Base-by-base conservation (phyloP, 768 basidiomycete species). In the Auricularia sp. region DNA sequence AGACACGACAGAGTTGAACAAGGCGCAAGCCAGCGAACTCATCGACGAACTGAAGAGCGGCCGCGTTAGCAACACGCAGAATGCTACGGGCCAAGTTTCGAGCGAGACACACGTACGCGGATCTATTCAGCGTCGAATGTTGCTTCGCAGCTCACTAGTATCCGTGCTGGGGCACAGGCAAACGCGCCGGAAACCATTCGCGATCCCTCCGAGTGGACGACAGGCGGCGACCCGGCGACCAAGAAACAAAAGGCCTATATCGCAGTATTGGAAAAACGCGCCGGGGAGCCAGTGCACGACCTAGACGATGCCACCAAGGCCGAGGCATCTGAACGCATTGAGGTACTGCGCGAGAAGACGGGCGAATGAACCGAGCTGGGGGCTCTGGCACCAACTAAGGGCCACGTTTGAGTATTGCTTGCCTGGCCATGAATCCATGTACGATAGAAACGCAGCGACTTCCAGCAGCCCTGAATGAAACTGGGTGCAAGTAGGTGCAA, bases 11-110 rank as follows among this genome's bases (percentile, higher is more conserved):
- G 18, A 35, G 8, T 6, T 59, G 14, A 59, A 35, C 56, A 59
- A 59, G 56, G 56, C 56, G 56, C 56, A 59, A 34, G 56, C 56
- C 16, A 59, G 56, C 56, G 34, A 59, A 10, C 56, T 59, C 23
- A 59, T 59, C 29, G 56, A 59, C 56, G 56, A 29, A 6, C 56
- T 59, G 16, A 59, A 59, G 56, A 59, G 56, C 23, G 56, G 56
- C 4, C 23, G 56, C 6, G 10, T 59, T 18, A 29, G 16, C 14
- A 59, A 35, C 56, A 10, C 21, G 11, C 12, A 14, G 7, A 29
- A 59, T 7, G 6, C 18, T 29, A 8, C 18, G 11, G 18, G 53
- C 53, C 7, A 7, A 3, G 18, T 7, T 18, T 54, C 53, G n/a
- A n/a, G n/a, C 8, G 18, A 18, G 11, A 18, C 53, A 18, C 8